These are phyloP conservation scores for Ceratocystis alfenasii DNA, from an alignment of 2,329 filamentous ascomycete genomes.

Conservation along the genomic window DNA sequence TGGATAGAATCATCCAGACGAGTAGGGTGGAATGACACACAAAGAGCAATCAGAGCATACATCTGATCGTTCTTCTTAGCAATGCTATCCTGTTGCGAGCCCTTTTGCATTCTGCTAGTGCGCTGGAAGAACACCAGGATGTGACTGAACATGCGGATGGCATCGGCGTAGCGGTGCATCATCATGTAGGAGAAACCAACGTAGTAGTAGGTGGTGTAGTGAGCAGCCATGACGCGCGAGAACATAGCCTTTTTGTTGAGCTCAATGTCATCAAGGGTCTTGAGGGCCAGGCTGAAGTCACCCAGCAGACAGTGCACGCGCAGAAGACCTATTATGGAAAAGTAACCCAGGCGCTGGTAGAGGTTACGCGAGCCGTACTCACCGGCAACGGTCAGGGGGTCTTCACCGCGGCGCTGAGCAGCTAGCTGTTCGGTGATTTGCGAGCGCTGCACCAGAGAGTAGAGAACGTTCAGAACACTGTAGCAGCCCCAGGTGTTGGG, in stretches of 20 bases:
- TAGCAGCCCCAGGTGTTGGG: slow-evolving; percentile 99
- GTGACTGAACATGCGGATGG: slow-evolving; percentile 99
- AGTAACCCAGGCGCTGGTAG: slow-evolving; percentile 98
- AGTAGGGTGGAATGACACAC: slow-evolving; percentile 93
- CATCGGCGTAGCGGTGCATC: slow-evolving; percentile 98
- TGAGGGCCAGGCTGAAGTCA: slow-evolving; percentile 94
- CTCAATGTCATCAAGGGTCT: slow-evolving; percentile 98
- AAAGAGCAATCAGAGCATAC: slow-evolving; percentile 98
- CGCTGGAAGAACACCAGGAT: slow-evolving; percentile 97
- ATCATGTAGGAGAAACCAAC: slow-evolving; percentile 99
- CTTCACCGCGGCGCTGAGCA: slow-evolving; percentile 88
- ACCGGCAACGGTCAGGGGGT: slow-evolving; percentile 74
- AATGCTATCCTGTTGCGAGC: slow-evolving; percentile 93
- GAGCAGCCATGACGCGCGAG: slow-evolving; percentile 95
- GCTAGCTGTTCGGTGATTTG: slow-evolving; percentile 96
- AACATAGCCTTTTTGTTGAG: slow-evolving; percentile 99
- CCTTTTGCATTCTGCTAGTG: slow-evolving; percentile 99
- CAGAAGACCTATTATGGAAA: slow-evolving; percentile 94
- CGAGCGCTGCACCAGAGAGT: slow-evolving; percentile 95
- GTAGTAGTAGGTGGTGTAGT: slow-evolving; percentile 99
- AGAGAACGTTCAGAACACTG: slow-evolving; percentile 96
- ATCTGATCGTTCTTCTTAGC: slow-evolving; percentile 99
- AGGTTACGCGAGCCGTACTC: slow-evolving; percentile 90
- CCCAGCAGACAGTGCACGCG: slow-evolving; percentile 92
- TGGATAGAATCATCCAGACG: slow-evolving; percentile 98